Evolutionary conservation across 164 flowering plant species (phyloP).

Genomic region (Magnolia kwangsiensis): DNA sequence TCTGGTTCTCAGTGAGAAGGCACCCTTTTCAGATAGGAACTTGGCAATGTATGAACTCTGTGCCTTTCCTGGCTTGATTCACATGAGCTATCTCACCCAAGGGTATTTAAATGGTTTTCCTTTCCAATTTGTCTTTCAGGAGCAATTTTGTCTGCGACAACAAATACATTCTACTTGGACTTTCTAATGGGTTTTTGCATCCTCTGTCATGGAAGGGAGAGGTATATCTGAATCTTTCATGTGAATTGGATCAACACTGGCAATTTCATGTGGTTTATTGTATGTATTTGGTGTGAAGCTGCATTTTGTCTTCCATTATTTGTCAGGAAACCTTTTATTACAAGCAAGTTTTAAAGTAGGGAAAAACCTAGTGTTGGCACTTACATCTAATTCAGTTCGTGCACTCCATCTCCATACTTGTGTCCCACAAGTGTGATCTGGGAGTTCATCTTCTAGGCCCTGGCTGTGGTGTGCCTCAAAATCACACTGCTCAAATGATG

Average conservation of each 20-base stretch:
- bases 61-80: neutral
- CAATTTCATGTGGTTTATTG: neutral
- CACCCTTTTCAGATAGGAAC: slow-evolving; percentile 61
- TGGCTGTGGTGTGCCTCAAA: no score
- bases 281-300: neutral
- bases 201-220: slow-evolving; percentile 96
- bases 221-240: slow-evolving; percentile 38
- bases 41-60: slow-evolving; percentile 56
- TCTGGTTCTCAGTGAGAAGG: slow-evolving; percentile 70
- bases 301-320: neutral
- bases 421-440: no score
- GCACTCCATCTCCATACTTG: no score
- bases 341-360: neutral
- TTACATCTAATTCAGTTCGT: no score
- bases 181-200: slow-evolving; percentile 79
- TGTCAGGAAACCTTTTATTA: neutral
- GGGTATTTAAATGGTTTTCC: neutral
- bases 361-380: neutral
- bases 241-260: neutral
- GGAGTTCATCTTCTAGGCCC: no score
- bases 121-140: slow-evolving; percentile 38
- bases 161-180: slow-evolving; percentile 78
- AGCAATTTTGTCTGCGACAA: slow-evolving; percentile 88
- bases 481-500: no score
- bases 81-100: neutral